phyloP scores from a whole-genome alignment of 2,329 filamentous ascomycete species.

The Fusarium sp. region DNA sequence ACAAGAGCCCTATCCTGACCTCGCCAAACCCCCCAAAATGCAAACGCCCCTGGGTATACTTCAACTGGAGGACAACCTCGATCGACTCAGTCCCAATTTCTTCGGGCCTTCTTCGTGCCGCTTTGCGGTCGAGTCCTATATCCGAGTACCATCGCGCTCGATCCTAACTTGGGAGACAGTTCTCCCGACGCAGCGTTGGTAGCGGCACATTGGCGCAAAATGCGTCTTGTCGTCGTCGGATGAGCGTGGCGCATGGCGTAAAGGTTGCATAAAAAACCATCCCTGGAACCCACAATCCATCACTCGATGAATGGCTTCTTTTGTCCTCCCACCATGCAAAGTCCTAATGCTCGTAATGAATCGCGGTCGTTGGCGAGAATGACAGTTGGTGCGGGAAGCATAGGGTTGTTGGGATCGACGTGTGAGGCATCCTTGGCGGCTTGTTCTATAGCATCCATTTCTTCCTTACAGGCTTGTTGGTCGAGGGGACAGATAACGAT shows the following conservation, averaged over 20 bases:
- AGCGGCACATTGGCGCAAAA: conserved; percentile 30
- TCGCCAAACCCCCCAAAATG: conserved; percentile 42
- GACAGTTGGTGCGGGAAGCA: conserved; percentile 89
- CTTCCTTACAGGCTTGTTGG: conserved; percentile 95
- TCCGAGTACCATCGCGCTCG: conserved; percentile 20
- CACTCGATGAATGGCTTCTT: conserved; percentile 78
- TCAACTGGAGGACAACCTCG: conserved; percentile 28
- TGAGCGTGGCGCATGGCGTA: conserved; percentile 27
- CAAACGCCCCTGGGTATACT: conserved; percentile 50
- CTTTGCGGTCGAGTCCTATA: conserved; percentile 20
- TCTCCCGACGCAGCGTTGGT: conserved; percentile 40
- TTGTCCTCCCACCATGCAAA: conserved; percentile 74
- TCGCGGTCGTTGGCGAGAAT: conserved; percentile 82
- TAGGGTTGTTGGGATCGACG: conserved; percentile 89
- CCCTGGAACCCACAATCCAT: conserved; percentile 23
- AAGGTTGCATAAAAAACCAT: conserved; percentile 34
- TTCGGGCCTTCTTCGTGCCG: conserved; percentile 10
- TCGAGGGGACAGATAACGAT: conserved; percentile 98
- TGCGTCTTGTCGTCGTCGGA: conserved; percentile 21
- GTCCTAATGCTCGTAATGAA: conserved; percentile 71
- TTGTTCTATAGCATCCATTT: conserved; percentile 98
- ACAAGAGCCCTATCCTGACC: conserved; percentile 36
- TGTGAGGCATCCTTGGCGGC: conserved; percentile 92
- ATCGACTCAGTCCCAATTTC: conserved; percentile 16
- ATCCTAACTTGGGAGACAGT: conserved; percentile 32